Conservation (phyloP, 176 grass and related monocot species). For the Oryza glumipatula region DNA sequence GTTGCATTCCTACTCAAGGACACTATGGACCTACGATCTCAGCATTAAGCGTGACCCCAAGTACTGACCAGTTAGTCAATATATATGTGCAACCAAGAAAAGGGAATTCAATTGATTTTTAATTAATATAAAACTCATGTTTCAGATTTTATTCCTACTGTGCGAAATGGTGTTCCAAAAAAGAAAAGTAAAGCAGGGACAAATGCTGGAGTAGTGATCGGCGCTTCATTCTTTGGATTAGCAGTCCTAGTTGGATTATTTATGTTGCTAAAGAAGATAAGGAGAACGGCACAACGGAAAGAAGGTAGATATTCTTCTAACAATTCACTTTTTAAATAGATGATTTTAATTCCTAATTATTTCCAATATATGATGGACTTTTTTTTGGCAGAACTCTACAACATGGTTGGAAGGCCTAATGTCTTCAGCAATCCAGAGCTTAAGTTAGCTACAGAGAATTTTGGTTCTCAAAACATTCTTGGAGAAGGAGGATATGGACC, state of each 20-base stretch:
- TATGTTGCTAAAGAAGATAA: slow-evolving; percentile 28
- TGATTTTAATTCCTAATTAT: not conserved
- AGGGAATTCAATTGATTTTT: not conserved
- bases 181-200: slow-evolving; percentile 30
- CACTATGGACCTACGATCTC: slow-evolving; percentile 76
- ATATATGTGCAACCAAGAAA: not conserved
- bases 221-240: slow-evolving; percentile 36
- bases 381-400: slow-evolving; percentile 24
- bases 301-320: not conserved
- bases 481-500: slow-evolving; percentile 72
- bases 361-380: not conserved
- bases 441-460: slow-evolving; percentile 42
- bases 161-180: slow-evolving; percentile 39
- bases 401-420: slow-evolving; percentile 8
- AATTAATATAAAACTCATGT: slow-evolving; percentile 13
- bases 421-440: slow-evolving; percentile 26
- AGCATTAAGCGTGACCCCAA: slow-evolving; percentile 76
- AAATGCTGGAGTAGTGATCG: slow-evolving; percentile 40
- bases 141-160: slow-evolving; percentile 60
- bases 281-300: not conserved
- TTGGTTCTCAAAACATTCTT: slow-evolving; percentile 56
- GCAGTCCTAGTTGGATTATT: slow-evolving; percentile 28
- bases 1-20: slow-evolving; percentile 71
- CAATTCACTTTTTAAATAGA: not conserved
- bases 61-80: not conserved